phyloP scores from a whole-genome alignment of 2,329 filamentous ascomycete species.

The Fusarium ambrosium region DNA sequence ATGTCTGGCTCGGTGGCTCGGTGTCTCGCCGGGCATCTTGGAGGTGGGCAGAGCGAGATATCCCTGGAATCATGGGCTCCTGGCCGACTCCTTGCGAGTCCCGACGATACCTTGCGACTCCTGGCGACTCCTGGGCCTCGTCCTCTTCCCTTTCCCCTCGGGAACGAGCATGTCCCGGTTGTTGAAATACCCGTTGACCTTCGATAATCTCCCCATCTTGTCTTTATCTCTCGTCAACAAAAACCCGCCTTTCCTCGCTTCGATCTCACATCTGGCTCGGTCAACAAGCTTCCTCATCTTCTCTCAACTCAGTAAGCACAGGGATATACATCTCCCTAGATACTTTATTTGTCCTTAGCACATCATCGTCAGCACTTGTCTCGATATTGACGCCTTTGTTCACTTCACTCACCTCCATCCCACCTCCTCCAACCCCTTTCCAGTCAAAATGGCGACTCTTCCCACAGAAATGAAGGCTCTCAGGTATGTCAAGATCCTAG shows the following conservation, averaged over 20 bases:
- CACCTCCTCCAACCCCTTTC: not conserved
- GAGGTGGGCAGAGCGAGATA: conserved; percentile 24
- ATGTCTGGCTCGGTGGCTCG: conserved; percentile 27
- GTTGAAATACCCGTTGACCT: conserved; percentile 31
- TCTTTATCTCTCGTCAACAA: conserved; percentile 18
- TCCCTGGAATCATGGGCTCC: conserved; percentile 22
- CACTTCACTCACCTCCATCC: not conserved
- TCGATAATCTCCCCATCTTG: conserved; percentile 13
- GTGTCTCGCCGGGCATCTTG: conserved; percentile 12
- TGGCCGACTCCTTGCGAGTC: conserved; percentile 9
- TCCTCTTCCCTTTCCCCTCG: conserved; percentile 28
- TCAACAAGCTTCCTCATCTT: not conserved
- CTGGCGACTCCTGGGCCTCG: conserved; percentile 3
- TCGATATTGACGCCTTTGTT: not conserved
- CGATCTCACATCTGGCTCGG: conserved; percentile 7
- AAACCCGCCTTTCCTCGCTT: conserved; percentile 1
- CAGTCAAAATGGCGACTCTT: conserved; percentile 54
- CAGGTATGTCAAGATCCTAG: conserved; percentile 58
- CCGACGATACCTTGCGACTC: conserved; percentile 7
- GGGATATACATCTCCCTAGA: not conserved
- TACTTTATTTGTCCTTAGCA: not conserved
- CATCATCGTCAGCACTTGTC: conserved; percentile 1
- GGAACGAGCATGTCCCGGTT: conserved; percentile 9
- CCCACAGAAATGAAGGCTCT: conserved; percentile 73
- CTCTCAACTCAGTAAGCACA: not conserved